These are phyloP conservation scores for Brettanomyces bruxellensis DNA, from an alignment of 805 yeast species.

Conservation along the genomic window DNA sequence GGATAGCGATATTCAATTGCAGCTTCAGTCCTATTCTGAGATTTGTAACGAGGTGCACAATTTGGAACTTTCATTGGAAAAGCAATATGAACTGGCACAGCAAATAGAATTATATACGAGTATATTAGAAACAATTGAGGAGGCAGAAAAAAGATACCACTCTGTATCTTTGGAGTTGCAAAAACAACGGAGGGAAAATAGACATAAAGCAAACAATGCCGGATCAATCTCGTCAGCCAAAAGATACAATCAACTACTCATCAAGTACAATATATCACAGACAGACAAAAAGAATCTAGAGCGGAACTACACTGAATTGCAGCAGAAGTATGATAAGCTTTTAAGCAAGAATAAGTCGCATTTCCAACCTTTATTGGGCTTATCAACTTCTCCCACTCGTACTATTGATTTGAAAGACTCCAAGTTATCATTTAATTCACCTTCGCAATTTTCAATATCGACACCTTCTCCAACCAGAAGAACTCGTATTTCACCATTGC, in stretches of 20 bases:
- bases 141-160: slow-evolving; percentile 1
- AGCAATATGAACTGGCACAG: neutral
- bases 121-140: neutral
- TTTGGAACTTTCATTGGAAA: neutral
- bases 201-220: neutral
- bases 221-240: neutral
- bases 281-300: neutral
- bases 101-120: neutral
- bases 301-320: neutral
- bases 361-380: neutral
- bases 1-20: neutral
- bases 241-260: slow-evolving; percentile 1
- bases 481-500: too few relatives aligned
- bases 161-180: neutral
- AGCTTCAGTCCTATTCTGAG: neutral
- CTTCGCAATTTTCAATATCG: too few relatives aligned
- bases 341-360: neutral
- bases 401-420: too few relatives aligned
- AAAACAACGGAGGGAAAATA: neutral
- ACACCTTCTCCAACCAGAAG: too few relatives aligned
- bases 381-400: neutral
- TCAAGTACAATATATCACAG: slow-evolving; percentile 1
- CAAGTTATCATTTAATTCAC: too few relatives aligned
- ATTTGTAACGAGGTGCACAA: neutral
- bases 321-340: neutral